These are phyloP conservation scores for Potentilla sterilis DNA, from an alignment of 306 rosid genomes.

Conservation along the genomic window DNA sequence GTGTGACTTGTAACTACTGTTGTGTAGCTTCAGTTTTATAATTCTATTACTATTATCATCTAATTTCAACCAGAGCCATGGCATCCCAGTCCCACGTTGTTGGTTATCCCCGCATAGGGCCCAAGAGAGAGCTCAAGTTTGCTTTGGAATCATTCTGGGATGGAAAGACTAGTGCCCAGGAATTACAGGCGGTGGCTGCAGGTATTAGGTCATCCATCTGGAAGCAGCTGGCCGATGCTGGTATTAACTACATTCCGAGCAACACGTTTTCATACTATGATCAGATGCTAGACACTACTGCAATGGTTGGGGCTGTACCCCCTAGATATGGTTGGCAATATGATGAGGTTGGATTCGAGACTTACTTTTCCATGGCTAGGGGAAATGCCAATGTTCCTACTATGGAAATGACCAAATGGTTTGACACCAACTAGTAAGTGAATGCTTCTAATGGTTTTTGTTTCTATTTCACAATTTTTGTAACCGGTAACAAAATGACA, in stretches of 20 bases:
- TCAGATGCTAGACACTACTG: conserved; percentile 80
- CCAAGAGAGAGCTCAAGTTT: conserved; percentile 79
- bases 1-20: not conserved
- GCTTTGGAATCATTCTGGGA: conserved; percentile 91
- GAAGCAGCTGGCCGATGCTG: conserved; percentile 79
- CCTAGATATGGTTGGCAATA: conserved; percentile 70
- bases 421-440: conserved; percentile 80
- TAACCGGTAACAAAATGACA: not conserved
- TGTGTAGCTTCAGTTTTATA: not conserved
- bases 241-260: conserved; percentile 73
- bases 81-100: conserved; percentile 63
- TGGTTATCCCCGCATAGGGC: conserved; percentile 90
- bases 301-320: conserved; percentile 87
- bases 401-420: conserved; percentile 95
- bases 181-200: conserved; percentile 57
- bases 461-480: conserved; percentile 6
- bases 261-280: conserved; percentile 83
- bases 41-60: not conserved
- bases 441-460: not conserved
- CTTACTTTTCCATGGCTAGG: conserved; percentile 85
- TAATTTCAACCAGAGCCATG: conserved; percentile 43
- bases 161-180: conserved; percentile 64
- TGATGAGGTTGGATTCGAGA: conserved; percentile 68
- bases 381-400: conserved; percentile 76
- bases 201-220: conserved; percentile 62